A percentile compares a stretch with the other conserved stretches of the same genome.
Conservation (phyloP, 2,329 filamentous ascomycete species). For the Diaporthe citri region DNA sequence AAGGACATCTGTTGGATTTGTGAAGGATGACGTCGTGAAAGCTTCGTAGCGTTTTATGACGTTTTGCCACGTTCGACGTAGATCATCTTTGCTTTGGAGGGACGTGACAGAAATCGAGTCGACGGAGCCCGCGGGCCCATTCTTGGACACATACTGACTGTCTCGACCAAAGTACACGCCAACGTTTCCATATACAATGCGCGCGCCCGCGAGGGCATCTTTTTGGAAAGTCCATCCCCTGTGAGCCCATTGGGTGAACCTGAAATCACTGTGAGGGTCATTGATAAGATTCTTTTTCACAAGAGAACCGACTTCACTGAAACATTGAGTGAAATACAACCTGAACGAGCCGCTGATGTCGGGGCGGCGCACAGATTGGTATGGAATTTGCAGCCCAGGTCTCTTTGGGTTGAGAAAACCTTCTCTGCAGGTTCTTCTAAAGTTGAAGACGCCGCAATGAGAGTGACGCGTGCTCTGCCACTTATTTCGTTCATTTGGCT, state of each 20-base stretch:
- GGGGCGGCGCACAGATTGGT: neutral
- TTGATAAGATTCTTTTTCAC: neutral
- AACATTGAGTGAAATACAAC: neutral
- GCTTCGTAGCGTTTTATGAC: neutral
- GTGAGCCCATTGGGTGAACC: neutral
- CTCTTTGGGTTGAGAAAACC: neutral
- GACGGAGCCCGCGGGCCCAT: neutral
- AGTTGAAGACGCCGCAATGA: constrained; percentile 12
- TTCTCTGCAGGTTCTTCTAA: constrained; percentile 1
- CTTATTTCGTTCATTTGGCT: neutral
- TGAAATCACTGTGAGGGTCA: neutral
- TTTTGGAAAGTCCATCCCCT: constrained; percentile 26
- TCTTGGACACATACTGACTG: neutral
- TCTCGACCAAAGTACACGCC: neutral
- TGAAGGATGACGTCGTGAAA: neutral
- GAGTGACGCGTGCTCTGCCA: neutral
- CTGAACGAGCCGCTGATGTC: neutral
- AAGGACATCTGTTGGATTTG: neutral
- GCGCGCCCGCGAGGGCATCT: neutral
- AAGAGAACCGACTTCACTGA: neutral
- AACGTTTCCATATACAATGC: neutral
- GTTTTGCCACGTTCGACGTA: neutral
- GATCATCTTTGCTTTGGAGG: neutral
- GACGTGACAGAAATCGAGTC: neutral
- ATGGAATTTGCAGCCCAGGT: neutral